A percentile compares a stretch with the other conserved stretches of the same genome.
These are phyloP conservation scores for Colletotrichum simmondsii DNA, from an alignment of 2,329 filamentous ascomycete species.

Conservation along the genomic window DNA sequence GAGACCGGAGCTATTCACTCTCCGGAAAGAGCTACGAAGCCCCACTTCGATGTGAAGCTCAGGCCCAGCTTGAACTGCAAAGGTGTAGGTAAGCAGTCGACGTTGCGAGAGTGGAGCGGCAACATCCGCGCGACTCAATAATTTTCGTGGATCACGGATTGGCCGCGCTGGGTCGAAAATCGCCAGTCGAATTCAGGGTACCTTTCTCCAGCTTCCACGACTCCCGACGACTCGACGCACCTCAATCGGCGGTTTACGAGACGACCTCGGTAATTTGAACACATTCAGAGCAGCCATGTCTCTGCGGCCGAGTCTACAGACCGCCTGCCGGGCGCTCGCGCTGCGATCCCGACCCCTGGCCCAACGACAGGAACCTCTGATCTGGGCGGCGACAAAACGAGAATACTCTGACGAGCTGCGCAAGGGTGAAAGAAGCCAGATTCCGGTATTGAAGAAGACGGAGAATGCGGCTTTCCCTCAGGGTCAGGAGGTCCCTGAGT, in stretches of 20 bases:
- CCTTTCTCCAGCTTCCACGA: background rate
- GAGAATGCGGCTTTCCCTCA: background rate
- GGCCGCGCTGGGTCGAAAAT: conserved; percentile 2
- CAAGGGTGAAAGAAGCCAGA: background rate
- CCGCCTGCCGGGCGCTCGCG: conserved; percentile 53
- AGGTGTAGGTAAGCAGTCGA: conserved; percentile 14
- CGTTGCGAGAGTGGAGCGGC: conserved; percentile 23
- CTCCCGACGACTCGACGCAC: background rate
- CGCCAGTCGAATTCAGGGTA: background rate
- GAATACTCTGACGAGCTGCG: conserved; percentile 41
- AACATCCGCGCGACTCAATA: conserved; percentile 32
- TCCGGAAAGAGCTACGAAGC: background rate
- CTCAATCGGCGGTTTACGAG: background rate
- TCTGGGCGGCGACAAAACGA: conserved; percentile 38
- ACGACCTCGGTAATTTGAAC: background rate
- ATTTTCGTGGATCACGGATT: conserved; percentile 28
- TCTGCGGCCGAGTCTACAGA: conserved; percentile 62
- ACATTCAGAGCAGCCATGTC: conserved; percentile 54
- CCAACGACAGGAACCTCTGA: conserved; percentile 38
- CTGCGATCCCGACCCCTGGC: conserved; percentile 48
- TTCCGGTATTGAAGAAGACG: conserved; percentile 6
- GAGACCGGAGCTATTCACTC: background rate
- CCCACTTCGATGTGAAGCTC: background rate
- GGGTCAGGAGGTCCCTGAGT: background rate
- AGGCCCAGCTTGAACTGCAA: background rate